Base-by-base conservation (phyloP, 208 protist species). In the Leishmania major region DNA sequence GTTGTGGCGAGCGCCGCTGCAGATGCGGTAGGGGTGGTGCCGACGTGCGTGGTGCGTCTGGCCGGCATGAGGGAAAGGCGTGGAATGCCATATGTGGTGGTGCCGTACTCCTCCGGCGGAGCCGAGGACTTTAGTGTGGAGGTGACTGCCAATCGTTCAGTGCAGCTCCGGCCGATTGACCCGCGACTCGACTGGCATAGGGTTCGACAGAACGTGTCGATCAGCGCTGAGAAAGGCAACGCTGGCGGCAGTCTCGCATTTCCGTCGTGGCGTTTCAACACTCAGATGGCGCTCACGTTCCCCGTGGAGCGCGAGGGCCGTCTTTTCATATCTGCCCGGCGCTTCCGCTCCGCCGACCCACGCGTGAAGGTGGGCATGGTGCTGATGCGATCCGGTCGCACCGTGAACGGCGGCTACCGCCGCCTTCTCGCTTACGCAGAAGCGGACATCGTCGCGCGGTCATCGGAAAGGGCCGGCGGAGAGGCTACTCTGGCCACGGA, bases 71-170 rank as follows among this genome's bases (percentile, higher is more conserved):
- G 80, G 75, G 90, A 91, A 81, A 82, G 94, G 35, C 89, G 90
- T 28, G 96, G 96, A 19, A 93, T 94, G 91, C 94, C 96, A 45
- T 98, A 97, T 86, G 87, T 96, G 43, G 79, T 98, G 76, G 92
- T 98, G 17, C 94, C 94, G 10, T 95, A 93, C 84, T 86, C 78
- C 64, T 85, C 82, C 25, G 75, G 87, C 1, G 78, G 55, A 22
- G 66, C 57, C 7, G 77, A 53, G 28, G 78, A 77, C 25, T 98
- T 96, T 75, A 74, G 78, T 37, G 79, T 98, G 40, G 83, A 92
- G 70, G 92, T 93, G 60, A 57, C 89, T 75, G 74, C 83, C 49
- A 98, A 97, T 81, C 81, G 81, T 35, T 83, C 85, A n/a, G 64
- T 96, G 71, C 88, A 85, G 60, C 81, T 98, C 51, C 75, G 84